These are phyloP conservation scores for Aspergillus unguis DNA, from an alignment of 2,329 filamentous ascomycete species.

Conservation along the genomic window DNA sequence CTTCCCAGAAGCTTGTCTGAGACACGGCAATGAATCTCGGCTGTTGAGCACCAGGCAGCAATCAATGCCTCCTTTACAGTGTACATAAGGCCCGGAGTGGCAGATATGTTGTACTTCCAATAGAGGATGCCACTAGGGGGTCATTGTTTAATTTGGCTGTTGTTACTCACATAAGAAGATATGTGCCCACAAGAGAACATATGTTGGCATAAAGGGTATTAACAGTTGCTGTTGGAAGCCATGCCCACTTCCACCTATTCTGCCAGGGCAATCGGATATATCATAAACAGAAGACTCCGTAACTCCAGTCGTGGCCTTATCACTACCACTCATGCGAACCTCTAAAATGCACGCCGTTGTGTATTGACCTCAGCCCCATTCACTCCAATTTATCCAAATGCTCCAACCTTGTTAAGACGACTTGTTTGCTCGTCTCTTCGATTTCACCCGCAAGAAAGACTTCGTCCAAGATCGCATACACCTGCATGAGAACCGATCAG, in stretches of 20 bases:
- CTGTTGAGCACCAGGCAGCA: conserved; percentile 22
- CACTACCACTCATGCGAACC: conserved; percentile 19
- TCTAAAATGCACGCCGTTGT: conserved; percentile 4
- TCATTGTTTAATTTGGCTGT: not conserved
- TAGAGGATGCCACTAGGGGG: too few species aligned
- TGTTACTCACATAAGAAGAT: not conserved
- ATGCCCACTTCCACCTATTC: not conserved
- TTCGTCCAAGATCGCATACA: conserved; percentile 97
- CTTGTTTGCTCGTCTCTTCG: conserved; percentile 97
- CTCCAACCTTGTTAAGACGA: conserved; percentile 88
- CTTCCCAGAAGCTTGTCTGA: conserved; percentile 16
- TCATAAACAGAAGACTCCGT: conserved; percentile 12
- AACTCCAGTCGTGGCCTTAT: conserved; percentile 22
- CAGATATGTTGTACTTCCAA: not conserved
- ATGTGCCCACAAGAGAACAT: not conserved
- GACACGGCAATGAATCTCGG: conserved; percentile 30
- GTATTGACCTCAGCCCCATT: conserved; percentile 17
- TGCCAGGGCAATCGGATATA: conserved; percentile 2
- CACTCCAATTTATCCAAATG: conserved; percentile 95
- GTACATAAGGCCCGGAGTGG: not conserved
- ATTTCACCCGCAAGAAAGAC: conserved; percentile 98
- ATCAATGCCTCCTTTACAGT: not conserved
- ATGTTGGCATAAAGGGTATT: conserved; percentile 5
- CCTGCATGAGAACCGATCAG: conserved; percentile 44
- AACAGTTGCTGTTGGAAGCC: not conserved